Conservation (phyloP, 2,329 filamentous ascomycete species). For the Xylariaceae sp. region DNA sequence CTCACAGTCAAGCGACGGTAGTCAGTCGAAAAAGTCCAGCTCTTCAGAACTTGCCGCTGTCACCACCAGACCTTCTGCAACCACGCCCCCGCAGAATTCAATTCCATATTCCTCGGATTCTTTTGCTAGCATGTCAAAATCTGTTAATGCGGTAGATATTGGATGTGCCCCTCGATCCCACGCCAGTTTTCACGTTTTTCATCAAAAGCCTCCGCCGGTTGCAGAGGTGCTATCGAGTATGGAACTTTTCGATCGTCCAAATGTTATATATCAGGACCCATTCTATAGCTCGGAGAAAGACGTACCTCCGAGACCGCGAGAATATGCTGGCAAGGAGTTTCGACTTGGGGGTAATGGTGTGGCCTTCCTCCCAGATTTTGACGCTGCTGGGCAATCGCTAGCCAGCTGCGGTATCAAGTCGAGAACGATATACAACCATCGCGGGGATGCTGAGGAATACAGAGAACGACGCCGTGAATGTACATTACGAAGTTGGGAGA, state of each 20-base stretch:
- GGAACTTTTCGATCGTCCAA: constrained; percentile 51
- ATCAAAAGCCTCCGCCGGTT: constrained; percentile 32
- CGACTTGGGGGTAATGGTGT: constrained; percentile 68
- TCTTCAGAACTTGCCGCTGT: constrained; percentile 30
- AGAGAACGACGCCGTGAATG: constrained; percentile 52
- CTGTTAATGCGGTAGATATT: constrained; percentile 19
- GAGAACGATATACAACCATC: constrained; percentile 44
- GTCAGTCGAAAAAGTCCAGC: constrained; percentile 32
- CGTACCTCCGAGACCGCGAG: constrained; percentile 67
- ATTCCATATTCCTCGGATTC: constrained; percentile 19
- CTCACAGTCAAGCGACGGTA: constrained; percentile 46
- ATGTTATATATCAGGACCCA: constrained; percentile 75
- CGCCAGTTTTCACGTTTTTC: constrained; percentile 31
- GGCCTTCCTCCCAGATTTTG: constrained; percentile 75
- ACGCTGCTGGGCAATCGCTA: constrained; percentile 53
- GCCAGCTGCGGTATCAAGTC: constrained; percentile 52
- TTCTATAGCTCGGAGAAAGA: constrained; percentile 82
- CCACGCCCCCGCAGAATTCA: constrained; percentile 12
- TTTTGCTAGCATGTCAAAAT: constrained; percentile 11
- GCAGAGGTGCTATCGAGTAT: constrained; percentile 52
- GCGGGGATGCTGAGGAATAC: constrained; percentile 46
- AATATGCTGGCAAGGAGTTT: constrained; percentile 87
- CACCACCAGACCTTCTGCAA: constrained; percentile 11
- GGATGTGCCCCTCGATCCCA: constrained; percentile 25
- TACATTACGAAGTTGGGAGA: constrained; percentile 68